Base-by-base conservation (phyloP, 768 basidiomycete genomes). In the Mycena rosella region DNA sequence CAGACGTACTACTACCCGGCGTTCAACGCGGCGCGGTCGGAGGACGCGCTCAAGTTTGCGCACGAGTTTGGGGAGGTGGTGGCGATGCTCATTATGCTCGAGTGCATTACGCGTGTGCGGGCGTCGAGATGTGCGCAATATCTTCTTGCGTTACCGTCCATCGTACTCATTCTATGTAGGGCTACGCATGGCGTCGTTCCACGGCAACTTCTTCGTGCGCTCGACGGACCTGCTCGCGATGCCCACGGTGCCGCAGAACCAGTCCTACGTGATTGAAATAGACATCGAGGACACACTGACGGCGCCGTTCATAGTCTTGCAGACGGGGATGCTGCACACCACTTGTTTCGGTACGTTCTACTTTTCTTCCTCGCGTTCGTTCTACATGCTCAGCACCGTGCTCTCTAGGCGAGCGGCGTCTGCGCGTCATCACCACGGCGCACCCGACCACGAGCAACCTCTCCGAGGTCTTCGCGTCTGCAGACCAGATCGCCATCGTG, bases 1-100 rank as follows among this genome's bases (percentile, higher is more conserved):
- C 96, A 98, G 78, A 98, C 96, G 0, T 99, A 95, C 83, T 96
- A 96, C 77, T 99, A 99, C 78, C 98, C 97, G 44, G 96, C 96
- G 5, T 99, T 99, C 86, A 99, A 96, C 75, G 98, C 98, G 14
- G 88, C 89, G 2, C 88, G 96, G 47, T 88, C 95, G 4, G 98
- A 99, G 78, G 98, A 99, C 76, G 98, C 98, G 4, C 86, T 98
- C 81, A 99, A 99, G 80, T 99, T 99, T 74, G 96, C 97, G 1
- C 96, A 97, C 70, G 98, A 99, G 76, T 96, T 99, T 74, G 96
- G 96, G 24, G 90, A 94, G 73, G 93, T 98, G 5, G 78, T 99
- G 61, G 93, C 96, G 13, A 94, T 91, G 85, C 95, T 96, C 6
- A 94, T 99, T 74, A 96, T 96, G 86, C 83, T 99, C 70, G 98